phyloP scores from a whole-genome alignment of 177 flowering plant species.

The Vitis hybrid region DNA sequence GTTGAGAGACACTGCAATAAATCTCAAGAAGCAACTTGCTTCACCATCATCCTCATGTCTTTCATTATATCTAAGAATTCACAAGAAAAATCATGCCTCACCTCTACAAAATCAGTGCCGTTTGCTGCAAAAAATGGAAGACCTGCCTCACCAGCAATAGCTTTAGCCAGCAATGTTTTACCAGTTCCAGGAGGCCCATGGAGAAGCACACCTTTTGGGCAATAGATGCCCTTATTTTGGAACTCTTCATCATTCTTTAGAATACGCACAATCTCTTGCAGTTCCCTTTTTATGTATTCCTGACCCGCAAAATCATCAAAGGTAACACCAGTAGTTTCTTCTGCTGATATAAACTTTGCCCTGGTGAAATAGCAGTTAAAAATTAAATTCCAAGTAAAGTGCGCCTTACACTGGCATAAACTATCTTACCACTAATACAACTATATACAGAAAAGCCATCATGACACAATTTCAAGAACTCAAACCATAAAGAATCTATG shows the following conservation, averaged over 20 bases:
- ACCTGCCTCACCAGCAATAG: slow-evolving; percentile 99
- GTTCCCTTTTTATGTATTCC: slow-evolving; percentile 91
- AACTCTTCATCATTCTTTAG: slow-evolving; percentile 91
- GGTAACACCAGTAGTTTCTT: slow-evolving; percentile 89
- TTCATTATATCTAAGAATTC: background rate
- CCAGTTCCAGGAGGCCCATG: slow-evolving; percentile 99
- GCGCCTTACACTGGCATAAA: background rate
- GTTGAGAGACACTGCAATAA: too few relatives aligned
- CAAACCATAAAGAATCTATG: too few relatives aligned
- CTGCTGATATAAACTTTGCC: slow-evolving; percentile 97
- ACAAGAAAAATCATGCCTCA: slow-evolving; percentile 23
- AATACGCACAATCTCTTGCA: slow-evolving; percentile 90
- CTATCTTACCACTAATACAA: background rate
- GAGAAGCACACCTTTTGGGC: slow-evolving; percentile 97
- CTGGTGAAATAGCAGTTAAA: slow-evolving; percentile 33
- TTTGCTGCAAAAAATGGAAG: slow-evolving; percentile 95
- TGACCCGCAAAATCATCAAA: slow-evolving; percentile 99
- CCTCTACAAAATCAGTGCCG: slow-evolving; percentile 99
- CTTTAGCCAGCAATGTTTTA: slow-evolving; percentile 93
- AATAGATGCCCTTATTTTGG: slow-evolving; percentile 86
- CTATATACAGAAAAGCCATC: too few relatives aligned
- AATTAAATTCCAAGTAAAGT: slow-evolving; percentile 8
- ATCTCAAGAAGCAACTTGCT: background rate
- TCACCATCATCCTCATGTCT: background rate
- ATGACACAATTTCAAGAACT: too few relatives aligned